Evolutionary conservation across 106 monocot genomes (phyloP).

Genomic region (Platanthera guangdongensis): DNA sequence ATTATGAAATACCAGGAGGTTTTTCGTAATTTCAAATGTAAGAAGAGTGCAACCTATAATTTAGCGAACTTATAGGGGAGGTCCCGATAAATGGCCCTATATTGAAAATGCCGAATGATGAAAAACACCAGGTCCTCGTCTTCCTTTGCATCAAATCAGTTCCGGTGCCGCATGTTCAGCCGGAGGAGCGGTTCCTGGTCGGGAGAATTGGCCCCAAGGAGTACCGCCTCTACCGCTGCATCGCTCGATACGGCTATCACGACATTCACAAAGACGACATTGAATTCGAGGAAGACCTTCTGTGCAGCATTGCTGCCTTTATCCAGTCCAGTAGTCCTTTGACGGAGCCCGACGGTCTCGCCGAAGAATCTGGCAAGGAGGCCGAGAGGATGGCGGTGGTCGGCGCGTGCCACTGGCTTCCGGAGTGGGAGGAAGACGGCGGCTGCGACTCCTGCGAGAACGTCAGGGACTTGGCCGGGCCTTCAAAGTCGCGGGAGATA

Average conservation of each 20-base stretch:
- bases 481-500: conserved; percentile 46
- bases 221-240: conserved; percentile 72
- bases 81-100: too few species aligned
- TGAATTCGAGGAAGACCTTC: conserved; percentile 87
- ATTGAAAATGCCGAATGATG: too few species aligned
- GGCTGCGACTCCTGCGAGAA: background rate
- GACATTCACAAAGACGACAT: conserved; percentile 85
- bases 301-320: conserved; percentile 88
- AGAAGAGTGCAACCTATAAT: too few species aligned
- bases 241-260: conserved; percentile 88
- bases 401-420: conserved; percentile 28
- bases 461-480: conserved; percentile 15
- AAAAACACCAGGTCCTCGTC: conserved; percentile 58
- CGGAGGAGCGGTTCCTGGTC: conserved; percentile 74
- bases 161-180: conserved; percentile 64
- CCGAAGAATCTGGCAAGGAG: conserved; percentile 34
- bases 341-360: conserved; percentile 15
- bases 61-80: too few species aligned
- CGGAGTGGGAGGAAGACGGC: conserved; percentile 21
- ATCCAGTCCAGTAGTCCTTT: conserved; percentile 38
- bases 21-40: too few species aligned
- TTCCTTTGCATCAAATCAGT: conserved; percentile 92
- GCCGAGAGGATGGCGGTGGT: conserved; percentile 67
- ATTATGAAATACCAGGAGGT: too few species aligned
- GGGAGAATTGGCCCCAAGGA: conserved; percentile 85